Evolutionary conservation across 78 protist species (phyloP), one percentile per base, ranked within the genome.

Genomic region (Paulinella micropora): DNA sequence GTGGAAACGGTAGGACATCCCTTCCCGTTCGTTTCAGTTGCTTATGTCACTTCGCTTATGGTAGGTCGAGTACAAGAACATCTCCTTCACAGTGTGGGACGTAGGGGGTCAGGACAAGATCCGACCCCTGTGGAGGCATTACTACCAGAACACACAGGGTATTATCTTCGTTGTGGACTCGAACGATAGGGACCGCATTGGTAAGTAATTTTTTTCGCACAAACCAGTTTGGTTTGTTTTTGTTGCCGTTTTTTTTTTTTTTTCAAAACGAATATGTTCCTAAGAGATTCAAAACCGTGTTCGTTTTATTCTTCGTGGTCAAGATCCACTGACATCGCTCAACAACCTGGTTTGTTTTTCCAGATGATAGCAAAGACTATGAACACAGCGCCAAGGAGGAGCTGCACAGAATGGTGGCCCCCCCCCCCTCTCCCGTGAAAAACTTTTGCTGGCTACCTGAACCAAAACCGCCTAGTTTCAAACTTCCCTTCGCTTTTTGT

Each of bases 111-210:
- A 95, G 90, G 93, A 93, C 91, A 94, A 94, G 88, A 93, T 97
- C 77, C 91, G 99, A 23, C 92, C 96, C 1, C 90, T 97, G 23
- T 97, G 99, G 99, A 37, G 92, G 36, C 95, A 95, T 91, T 96
- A 95, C 92, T 96, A 92, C 93, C 92, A 93, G 81, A 93, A 93
- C 86, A 93, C 96, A 0, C 95, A 95, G 39, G 99, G 96, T 34
- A 92, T 96, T 29, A 97, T 97, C 89, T 96, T 95, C 69, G 98
- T 97, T 2, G 95, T 97, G 3, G 99, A 97, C 90, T 88, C 95
- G 28, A 90, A 92, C 77, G 98, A 96, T 32, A 89, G 93, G 34
- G 96, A 92, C 31, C 95, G 96, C 9, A 6, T 82, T 6, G 86
- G n/a, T n/a, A n/a, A n/a, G n/a, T n/a, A n/a, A n/a, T n/a, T n/a